These are phyloP conservation scores for Tubosaeta brunneosetosa DNA, from an alignment of 768 basidiomycete species.

Conservation along the genomic window DNA sequence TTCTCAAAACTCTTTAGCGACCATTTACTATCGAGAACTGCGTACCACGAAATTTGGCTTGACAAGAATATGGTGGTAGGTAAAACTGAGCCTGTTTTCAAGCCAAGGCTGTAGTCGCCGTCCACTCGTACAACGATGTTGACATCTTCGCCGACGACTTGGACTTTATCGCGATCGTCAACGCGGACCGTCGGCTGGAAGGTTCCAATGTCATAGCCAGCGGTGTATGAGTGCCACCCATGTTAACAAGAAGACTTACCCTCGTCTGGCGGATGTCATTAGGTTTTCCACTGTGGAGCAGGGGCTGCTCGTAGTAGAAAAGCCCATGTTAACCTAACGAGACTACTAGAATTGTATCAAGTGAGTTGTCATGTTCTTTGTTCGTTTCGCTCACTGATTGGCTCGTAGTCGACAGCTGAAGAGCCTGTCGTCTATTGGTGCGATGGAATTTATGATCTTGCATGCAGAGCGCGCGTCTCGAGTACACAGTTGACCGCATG, in stretches of 20 bases:
- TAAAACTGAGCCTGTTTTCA: slow-evolving; percentile 84
- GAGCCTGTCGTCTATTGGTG: background rate
- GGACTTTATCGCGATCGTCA: slow-evolving; percentile 92
- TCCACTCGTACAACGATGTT: slow-evolving; percentile 94
- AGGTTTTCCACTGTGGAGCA: slow-evolving; percentile 92
- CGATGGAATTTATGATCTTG: slow-evolving; percentile 8
- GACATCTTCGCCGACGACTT: slow-evolving; percentile 95
- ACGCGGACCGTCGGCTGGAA: slow-evolving; percentile 64
- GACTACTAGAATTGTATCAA: slow-evolving; percentile 95
- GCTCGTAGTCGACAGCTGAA: slow-evolving; percentile 50
- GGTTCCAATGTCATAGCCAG: slow-evolving; percentile 95
- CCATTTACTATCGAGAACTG: slow-evolving; percentile 80
- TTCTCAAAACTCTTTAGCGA: slow-evolving; percentile 83
- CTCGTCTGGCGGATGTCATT: slow-evolving; percentile 78
- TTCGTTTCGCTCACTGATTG: background rate
- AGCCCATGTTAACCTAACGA: slow-evolving; percentile 88
- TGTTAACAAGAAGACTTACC: slow-evolving; percentile 98
- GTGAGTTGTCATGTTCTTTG: slow-evolving; percentile 42
- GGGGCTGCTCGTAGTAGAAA: slow-evolving; percentile 82
- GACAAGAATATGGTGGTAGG: slow-evolving; percentile 96
- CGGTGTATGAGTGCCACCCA: slow-evolving; percentile 99
- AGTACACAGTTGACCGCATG: slow-evolving; percentile 97
- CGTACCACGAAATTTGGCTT: slow-evolving; percentile 99
- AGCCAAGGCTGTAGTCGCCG: slow-evolving; percentile 94
- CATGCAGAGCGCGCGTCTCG: slow-evolving; percentile 77